Evolutionary conservation across 2,329 filamentous ascomycete genomes (phyloP).

Genomic region (Penicillium sp.): DNA sequence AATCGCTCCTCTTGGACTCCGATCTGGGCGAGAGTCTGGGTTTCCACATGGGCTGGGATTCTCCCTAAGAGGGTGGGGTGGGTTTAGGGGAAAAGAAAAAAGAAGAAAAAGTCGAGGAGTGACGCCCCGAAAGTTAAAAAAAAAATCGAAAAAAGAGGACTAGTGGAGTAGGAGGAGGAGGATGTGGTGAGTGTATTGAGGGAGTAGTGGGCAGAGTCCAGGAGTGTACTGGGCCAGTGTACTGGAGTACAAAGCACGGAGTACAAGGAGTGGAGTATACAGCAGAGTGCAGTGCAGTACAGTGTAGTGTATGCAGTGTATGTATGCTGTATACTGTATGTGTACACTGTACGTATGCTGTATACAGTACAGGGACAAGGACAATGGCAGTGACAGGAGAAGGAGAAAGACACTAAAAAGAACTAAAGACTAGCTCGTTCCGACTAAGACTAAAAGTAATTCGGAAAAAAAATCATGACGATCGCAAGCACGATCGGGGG

Average conservation of each 20-base stretch:
- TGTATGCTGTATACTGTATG: not conserved
- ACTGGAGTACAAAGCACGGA: not conserved
- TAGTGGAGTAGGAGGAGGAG: too few relatives aligned
- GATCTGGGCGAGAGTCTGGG: constrained; percentile 45
- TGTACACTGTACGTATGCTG: not conserved
- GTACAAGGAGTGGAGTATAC: not conserved
- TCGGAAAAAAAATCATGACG: constrained; percentile 10
- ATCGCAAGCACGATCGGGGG: constrained; percentile 11
- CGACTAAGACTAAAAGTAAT: not conserved
- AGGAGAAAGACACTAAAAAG: not conserved
- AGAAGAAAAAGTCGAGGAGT: constrained; percentile 9
- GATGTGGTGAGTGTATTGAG: not conserved
- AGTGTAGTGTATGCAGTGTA: not conserved
- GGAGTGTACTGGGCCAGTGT: too few relatives aligned
- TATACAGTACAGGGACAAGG: not conserved
- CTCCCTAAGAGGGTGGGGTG: constrained; percentile 21
- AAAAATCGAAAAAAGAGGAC: constrained; percentile 3
- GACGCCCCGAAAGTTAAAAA: constrained; percentile 15
- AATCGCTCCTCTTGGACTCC: constrained; percentile 43
- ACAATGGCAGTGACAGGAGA: not conserved
- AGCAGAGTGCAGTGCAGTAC: not conserved
- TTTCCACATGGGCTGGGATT: constrained; percentile 44
- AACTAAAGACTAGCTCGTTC: not conserved
- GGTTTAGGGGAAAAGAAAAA: constrained; percentile 11
- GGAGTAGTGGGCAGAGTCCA: not conserved